These are phyloP conservation scores for Aureobasidium sp. DNA, from an alignment of 2,329 filamentous ascomycete genomes.

Conservation along the genomic window DNA sequence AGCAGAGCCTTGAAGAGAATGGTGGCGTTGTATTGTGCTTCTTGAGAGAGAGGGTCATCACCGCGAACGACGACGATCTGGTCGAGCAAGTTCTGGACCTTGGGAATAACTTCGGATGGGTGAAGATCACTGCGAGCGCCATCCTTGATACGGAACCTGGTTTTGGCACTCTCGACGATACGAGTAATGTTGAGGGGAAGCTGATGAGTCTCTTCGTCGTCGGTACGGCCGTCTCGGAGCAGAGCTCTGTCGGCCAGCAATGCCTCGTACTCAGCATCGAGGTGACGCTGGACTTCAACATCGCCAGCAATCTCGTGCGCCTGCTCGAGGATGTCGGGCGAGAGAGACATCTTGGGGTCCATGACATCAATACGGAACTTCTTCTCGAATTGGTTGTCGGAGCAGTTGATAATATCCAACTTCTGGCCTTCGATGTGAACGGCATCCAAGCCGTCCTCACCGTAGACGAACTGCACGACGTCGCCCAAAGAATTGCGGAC, in stretches of 20 bases:
- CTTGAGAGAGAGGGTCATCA: slow-evolving; percentile 68
- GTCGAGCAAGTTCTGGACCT: slow-evolving; percentile 66
- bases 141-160: slow-evolving; percentile 84
- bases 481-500: slow-evolving; percentile 95
- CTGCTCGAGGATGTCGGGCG: slow-evolving; percentile 70
- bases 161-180: slow-evolving; percentile 84
- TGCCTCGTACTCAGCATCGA: slow-evolving; percentile 83
- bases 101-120: slow-evolving; percentile 77
- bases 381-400: slow-evolving; percentile 67
- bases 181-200: slow-evolving; percentile 86
- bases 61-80: slow-evolving; percentile 82
- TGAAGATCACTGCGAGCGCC: slow-evolving; percentile 81
- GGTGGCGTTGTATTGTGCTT: slow-evolving; percentile 84
- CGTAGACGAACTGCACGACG: slow-evolving; percentile 94
- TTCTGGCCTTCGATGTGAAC: slow-evolving; percentile 89
- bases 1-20: slow-evolving; percentile 88
- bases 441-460: slow-evolving; percentile 93
- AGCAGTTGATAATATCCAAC: slow-evolving; percentile 78
- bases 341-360: slow-evolving; percentile 55
- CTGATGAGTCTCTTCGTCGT: slow-evolving; percentile 80
- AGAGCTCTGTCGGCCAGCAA: slow-evolving; percentile 67
- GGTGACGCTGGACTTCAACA: slow-evolving; percentile 73
- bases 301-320: slow-evolving; percentile 82
- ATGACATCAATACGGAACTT: slow-evolving; percentile 85
- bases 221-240: slow-evolving; percentile 63